Base-by-base conservation (phyloP, 768 basidiomycete genomes). In the Lyophyllum atratum region DNA sequence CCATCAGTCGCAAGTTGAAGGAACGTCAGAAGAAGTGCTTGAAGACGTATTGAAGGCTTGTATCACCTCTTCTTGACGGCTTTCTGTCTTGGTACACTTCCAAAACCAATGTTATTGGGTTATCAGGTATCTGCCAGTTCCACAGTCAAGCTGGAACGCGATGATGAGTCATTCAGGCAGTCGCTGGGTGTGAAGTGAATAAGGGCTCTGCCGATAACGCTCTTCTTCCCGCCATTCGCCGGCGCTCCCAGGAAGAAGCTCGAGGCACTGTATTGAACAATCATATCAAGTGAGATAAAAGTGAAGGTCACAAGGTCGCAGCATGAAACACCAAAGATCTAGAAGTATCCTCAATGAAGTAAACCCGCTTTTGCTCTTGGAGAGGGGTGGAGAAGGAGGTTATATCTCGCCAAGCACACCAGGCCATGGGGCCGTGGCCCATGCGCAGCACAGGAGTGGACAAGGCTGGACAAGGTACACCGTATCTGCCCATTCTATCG, bases 211-310 rank as follows among this genome's bases (percentile, higher is more conserved):
- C 37, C 44, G 11, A 15, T 49, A 4, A n/a, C 21, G 14, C 48
- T 14, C 19, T 33, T 33, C n/a, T n/a, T 19, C 15, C 28, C 37
- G 21, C n/a, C n/a, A 37, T n/a, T n/a, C n/a, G 14, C 11, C 22
- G n/a, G 47, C 21, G 26, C 39, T 61, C 60, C 19, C 60, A 61
- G 54, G 60, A 52, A 60, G 62, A 63, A 60, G 56, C 46, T 60
- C 49, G 48, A 63, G 62, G 59, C 56, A 58, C 53, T 53, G 55
- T 47, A 49, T 60, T 55, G 44, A 45, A 31, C 49, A 56, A 39
- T 34, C 54, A 56, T 33, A 52, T 43, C 40, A 46, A 42, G 25
- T 34, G 48, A 48, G 31, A 31, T 42, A 46, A 40, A n/a, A 50
- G 9, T 34, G 21, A 26, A 24, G 49, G 56, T 63, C 62, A 63